phyloP scores from a whole-genome alignment of 768 basidiomycete genomes.

The Tricholoma bakamatsutake region DNA sequence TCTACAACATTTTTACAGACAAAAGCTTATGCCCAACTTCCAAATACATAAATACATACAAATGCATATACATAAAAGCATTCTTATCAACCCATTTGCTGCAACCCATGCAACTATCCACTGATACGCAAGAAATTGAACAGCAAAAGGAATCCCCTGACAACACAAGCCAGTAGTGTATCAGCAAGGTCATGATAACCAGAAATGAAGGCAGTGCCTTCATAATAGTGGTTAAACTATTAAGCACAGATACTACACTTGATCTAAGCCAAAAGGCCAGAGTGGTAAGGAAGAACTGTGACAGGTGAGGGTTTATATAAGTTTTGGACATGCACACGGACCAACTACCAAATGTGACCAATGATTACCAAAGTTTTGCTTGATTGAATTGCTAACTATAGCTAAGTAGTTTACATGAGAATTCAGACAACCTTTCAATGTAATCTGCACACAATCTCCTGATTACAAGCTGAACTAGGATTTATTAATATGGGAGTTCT shows the following conservation, averaged over 20 bases:
- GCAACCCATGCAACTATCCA: conserved; percentile 1
- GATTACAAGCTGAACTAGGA: neutral
- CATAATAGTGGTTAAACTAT: conserved; percentile 70
- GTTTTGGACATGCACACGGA: conserved; percentile 26
- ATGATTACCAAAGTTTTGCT: neutral
- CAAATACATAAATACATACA: too few species aligned
- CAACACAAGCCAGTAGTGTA: conserved; percentile 58
- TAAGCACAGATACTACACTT: conserved; percentile 98
- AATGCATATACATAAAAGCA: neutral
- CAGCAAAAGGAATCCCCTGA: conserved; percentile 47
- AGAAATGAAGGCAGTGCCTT: conserved; percentile 46
- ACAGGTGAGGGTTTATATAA: conserved; percentile 22
- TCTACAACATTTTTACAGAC: too few species aligned
- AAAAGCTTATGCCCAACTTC: too few species aligned
- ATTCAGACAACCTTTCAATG: too few species aligned
- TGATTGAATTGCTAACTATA: too few species aligned
- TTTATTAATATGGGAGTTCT: too few species aligned
- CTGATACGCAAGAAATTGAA: conserved; percentile 4
- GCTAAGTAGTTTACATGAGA: too few species aligned
- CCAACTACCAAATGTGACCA: conserved; percentile 20
- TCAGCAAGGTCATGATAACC: conserved; percentile 55
- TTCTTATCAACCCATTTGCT: conserved; percentile 15
- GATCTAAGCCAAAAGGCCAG: conserved; percentile 97
- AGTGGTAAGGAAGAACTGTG: conserved; percentile 56
- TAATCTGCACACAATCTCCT: too few species aligned